A percentile compares a stretch with the other conserved stretches of the same genome.
Evolutionary conservation across 2,329 filamentous ascomycete genomes (phyloP).

Genomic region (Colletotrichum karsti): DNA sequence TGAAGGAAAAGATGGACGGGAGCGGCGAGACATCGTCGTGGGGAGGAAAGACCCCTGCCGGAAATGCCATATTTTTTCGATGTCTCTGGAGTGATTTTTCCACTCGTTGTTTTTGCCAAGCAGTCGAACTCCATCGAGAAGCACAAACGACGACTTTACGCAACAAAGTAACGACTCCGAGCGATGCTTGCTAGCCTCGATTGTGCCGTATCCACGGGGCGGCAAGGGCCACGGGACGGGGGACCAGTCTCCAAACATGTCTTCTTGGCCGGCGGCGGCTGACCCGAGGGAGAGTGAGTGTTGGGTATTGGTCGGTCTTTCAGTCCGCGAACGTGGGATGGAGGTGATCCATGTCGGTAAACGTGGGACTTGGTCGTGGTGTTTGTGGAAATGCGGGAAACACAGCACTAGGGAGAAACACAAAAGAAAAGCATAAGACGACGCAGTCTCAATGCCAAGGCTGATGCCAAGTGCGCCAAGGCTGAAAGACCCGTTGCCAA

Average conservation of each 20-base stretch:
- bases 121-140: background rate
- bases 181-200: background rate
- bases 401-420: background rate
- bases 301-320: too few relatives aligned
- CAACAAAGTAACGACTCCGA: slow-evolving; percentile 4
- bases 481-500: slow-evolving; percentile 26
- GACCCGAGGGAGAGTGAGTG: background rate
- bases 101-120: background rate
- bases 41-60: background rate
- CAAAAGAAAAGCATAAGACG: slow-evolving; percentile 17
- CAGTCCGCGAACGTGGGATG: too few relatives aligned
- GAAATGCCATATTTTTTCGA: background rate
- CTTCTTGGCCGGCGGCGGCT: background rate
- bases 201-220: background rate
- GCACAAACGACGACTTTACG: background rate
- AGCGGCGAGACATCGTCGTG: background rate
- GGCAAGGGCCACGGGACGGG: background rate
- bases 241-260: background rate
- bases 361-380: background rate
- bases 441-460: slow-evolving; percentile 24
- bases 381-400: slow-evolving; percentile 4
- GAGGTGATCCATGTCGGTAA: background rate
- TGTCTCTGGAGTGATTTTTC: background rate
- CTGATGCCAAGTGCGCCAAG: slow-evolving; percentile 30
- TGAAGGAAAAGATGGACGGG: background rate